Conservation (phyloP, 768 basidiomycete genomes). For the Naganishia randhawae region DNA sequence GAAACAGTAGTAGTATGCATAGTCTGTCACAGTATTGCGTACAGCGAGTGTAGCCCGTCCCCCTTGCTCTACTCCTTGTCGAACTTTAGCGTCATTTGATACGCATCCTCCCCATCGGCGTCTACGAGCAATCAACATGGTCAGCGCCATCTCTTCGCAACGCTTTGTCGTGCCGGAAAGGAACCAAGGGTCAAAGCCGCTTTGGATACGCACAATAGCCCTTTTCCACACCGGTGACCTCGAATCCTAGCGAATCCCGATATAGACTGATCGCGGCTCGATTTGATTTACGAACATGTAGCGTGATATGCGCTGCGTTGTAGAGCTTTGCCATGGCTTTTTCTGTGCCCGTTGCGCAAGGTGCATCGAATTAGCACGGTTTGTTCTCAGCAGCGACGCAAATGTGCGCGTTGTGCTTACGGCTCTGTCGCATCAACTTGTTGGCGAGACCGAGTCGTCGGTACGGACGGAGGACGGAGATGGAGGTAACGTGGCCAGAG, state of each 20-base stretch:
- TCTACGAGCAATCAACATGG: slow-evolving; percentile 56
- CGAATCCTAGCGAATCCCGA: slow-evolving; percentile 82
- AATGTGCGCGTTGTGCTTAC: slow-evolving; percentile 55
- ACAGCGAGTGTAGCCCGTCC: not conserved
- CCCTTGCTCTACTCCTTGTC: slow-evolving; percentile 25
- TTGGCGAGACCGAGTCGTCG: slow-evolving; percentile 88
- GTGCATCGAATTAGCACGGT: not conserved
- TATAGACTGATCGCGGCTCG: slow-evolving; percentile 84
- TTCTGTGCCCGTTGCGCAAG: too few relatives aligned
- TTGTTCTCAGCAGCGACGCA: not conserved
- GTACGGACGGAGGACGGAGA: slow-evolving; percentile 86
- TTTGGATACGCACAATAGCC: slow-evolving; percentile 70
- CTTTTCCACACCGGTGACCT: slow-evolving; percentile 77
- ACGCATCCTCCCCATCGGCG: slow-evolving; percentile 92
- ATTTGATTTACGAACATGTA: slow-evolving; percentile 94
- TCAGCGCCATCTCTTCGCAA: not conserved
- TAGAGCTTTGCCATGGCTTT: slow-evolving; percentile 88
- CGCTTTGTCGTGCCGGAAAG: too few relatives aligned
- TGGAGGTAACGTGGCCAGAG: slow-evolving; percentile 93
- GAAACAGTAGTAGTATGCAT: not conserved
- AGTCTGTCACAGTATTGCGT: not conserved
- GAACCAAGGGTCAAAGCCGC: not conserved
- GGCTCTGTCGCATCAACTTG: slow-evolving; percentile 87
- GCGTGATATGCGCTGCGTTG: slow-evolving; percentile 72
- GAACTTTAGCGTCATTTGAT: slow-evolving; percentile 70